Base-by-base conservation (phyloP, 2,329 filamentous ascomycete genomes). In the Diaporthe longicolla region DNA sequence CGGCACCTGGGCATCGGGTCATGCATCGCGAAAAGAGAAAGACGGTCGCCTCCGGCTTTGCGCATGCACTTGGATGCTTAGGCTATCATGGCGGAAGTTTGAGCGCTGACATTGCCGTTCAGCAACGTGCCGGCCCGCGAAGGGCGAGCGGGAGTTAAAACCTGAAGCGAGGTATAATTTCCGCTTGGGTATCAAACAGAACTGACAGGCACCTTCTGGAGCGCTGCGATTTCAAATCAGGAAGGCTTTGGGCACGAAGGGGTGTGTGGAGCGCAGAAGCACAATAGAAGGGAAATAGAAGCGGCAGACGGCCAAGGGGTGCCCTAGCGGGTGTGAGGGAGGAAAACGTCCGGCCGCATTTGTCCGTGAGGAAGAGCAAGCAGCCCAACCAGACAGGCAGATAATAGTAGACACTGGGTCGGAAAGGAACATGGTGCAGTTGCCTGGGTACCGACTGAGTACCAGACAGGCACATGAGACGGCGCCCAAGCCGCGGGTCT, bases 171-270 rank as follows among this genome's bases (percentile, higher is more conserved):
- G 32, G 19, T 26, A 17, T 61, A 61, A 71, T 71, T 71, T 71
- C 69, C 69, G 55, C 29, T 52, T 29, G 63, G 63, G 63, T 52
- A 52, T 6, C 63, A 66, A 66, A 19, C 45, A 66, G 45, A 35
- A 52, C 45, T n/a, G 32, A 37, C 29, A 52, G 15, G n/a, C 21
- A 66, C 55, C 21, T 61, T 43, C 32, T 19, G 55, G 52, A 26
- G 45, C 69, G 43, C 32, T 52, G 43, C 55, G 69, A 71, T 61
- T 71, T 61, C 69, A 71, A 61, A 71, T 71, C 55, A 66, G 32
- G 55, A 32, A n/a, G 55, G 50, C 37, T 58, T 58, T 59, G 52
- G 61, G 48, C 26, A 59, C 32, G 43, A 59, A 50, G 40, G 40
- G 45, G 45, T 37, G 32, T 52, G 69, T 71, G 69, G 69, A 61